Conservation (phyloP, 2,329 filamentous ascomycete species). For the Calycina herbarum region DNA sequence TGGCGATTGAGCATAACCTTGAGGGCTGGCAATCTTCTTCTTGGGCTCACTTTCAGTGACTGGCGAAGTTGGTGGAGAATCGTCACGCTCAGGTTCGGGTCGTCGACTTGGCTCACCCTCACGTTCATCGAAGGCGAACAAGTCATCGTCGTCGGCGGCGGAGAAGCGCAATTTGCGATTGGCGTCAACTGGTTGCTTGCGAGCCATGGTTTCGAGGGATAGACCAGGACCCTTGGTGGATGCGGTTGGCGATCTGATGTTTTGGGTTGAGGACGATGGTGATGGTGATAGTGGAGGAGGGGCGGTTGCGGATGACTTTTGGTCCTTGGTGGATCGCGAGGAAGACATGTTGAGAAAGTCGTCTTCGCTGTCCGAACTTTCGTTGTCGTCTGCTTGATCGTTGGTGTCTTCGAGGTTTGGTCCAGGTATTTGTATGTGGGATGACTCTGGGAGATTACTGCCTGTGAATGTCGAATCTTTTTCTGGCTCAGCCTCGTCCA, state of each 20-base stretch:
- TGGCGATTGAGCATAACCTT: slow-evolving; percentile 24
- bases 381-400: neutral
- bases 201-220: neutral
- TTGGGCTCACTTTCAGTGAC: slow-evolving; percentile 5
- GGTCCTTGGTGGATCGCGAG: neutral
- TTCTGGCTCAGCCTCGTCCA: slow-evolving; percentile 3
- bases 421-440: neutral
- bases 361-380: neutral
- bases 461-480: slow-evolving; percentile 5
- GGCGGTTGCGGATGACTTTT: neutral
- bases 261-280: neutral
- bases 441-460: neutral
- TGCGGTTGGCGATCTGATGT: neutral
- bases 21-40: neutral
- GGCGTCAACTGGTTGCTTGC: neutral
- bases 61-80: slow-evolving; percentile 12
- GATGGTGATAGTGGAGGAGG: neutral
- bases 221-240: neutral
- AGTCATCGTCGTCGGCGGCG: neutral
- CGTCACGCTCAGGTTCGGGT: neutral
- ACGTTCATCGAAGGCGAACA: slow-evolving; percentile 9
- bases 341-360: slow-evolving; percentile 1
- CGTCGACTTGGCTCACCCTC: slow-evolving; percentile 1
- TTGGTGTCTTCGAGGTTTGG: neutral
- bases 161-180: neutral